phyloP scores from a whole-genome alignment of 768 basidiomycete genomes.

The Multifurca ochricompacta region DNA sequence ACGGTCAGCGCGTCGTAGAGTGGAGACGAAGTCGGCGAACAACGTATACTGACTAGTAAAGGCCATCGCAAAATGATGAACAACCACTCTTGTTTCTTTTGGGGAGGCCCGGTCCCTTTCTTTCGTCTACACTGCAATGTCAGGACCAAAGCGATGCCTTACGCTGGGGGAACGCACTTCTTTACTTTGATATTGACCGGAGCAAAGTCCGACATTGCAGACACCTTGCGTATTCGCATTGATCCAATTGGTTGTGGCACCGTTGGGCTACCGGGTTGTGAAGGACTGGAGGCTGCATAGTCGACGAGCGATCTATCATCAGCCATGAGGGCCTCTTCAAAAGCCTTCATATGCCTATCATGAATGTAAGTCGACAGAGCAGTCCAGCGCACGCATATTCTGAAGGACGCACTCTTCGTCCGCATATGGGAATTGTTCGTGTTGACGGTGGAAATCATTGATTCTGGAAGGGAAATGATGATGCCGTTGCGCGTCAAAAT shows the following conservation, averaged over 20 bases:
- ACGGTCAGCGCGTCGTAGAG: background rate
- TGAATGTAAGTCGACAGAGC: background rate
- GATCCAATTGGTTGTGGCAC: conserved; percentile 21
- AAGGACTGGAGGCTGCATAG: conserved; percentile 28
- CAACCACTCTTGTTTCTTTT: conserved; percentile 59
- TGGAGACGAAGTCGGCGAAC: background rate
- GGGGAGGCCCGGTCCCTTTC: conserved; percentile 26
- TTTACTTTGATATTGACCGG: conserved; percentile 82
- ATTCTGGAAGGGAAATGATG: conserved; percentile 11
- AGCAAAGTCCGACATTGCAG: conserved; percentile 81
- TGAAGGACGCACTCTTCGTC: conserved; percentile 54
- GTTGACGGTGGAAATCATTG: conserved; percentile 30
- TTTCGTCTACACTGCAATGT: conserved; percentile 28
- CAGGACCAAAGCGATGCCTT: background rate
- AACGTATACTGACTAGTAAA: conserved; percentile 48
- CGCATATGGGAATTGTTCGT: conserved; percentile 36
- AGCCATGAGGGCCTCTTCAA: conserved; percentile 61
- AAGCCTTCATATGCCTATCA: conserved; percentile 62
- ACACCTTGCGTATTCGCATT: conserved; percentile 65
- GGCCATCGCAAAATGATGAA: conserved; percentile 84
- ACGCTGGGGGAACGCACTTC: conserved; percentile 37
- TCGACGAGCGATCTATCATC: conserved; percentile 43
- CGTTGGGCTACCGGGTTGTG: conserved; percentile 23
- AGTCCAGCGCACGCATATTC: background rate
- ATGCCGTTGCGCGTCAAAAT: background rate